phyloP scores from a whole-genome alignment of 495 filamentous ascomycete species.

The Neurospora sp. region DNA sequence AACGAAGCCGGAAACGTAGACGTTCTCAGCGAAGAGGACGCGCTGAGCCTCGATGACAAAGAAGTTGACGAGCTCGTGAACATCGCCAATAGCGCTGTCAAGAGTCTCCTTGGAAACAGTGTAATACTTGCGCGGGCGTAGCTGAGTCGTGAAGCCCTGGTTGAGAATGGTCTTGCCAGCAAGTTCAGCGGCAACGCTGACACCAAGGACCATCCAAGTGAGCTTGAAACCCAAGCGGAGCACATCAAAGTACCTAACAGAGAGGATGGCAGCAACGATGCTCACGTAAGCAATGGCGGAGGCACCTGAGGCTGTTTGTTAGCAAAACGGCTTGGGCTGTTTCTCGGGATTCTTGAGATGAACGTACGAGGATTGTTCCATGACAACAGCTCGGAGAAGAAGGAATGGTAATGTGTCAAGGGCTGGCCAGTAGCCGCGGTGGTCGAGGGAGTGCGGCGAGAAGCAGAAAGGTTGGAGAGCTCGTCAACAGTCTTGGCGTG shows the following conservation, averaged over 20 bases:
- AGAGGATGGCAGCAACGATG: conserved; percentile 72
- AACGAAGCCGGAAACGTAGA: conserved; percentile 50
- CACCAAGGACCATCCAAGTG: conserved; percentile 52
- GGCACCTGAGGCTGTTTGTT: conserved; percentile 43
- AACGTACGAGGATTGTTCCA: conserved; percentile 45
- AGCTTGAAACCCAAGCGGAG: conserved; percentile 83
- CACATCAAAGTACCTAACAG: conserved; percentile 79
- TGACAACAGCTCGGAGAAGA: conserved; percentile 80
- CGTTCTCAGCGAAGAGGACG: conserved; percentile 89
- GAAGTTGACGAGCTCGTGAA: conserved; percentile 92
- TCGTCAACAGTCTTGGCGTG: conserved; percentile 59
- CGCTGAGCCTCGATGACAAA: conserved; percentile 95
- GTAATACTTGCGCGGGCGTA: conserved; percentile 88
- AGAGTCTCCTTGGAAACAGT: conserved; percentile 78
- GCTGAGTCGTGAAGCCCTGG: conserved; percentile 70
- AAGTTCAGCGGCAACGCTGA: conserved; percentile 67
- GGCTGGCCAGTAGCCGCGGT: conserved; percentile 74
- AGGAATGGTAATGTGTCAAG: conserved; percentile 90
- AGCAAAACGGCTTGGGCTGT: conserved; percentile 34
- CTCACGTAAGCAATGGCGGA: conserved; percentile 74
- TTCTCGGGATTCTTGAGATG: conserved; percentile 9
- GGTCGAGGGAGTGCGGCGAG: conserved; percentile 56
- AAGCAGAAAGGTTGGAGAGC: conserved; percentile 62
- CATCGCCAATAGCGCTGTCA: conserved; percentile 68
- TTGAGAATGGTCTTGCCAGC: conserved; percentile 65